phyloP scores from a whole-genome alignment of 2,329 filamentous ascomycete genomes.

The Nigrospora oryzae region DNA sequence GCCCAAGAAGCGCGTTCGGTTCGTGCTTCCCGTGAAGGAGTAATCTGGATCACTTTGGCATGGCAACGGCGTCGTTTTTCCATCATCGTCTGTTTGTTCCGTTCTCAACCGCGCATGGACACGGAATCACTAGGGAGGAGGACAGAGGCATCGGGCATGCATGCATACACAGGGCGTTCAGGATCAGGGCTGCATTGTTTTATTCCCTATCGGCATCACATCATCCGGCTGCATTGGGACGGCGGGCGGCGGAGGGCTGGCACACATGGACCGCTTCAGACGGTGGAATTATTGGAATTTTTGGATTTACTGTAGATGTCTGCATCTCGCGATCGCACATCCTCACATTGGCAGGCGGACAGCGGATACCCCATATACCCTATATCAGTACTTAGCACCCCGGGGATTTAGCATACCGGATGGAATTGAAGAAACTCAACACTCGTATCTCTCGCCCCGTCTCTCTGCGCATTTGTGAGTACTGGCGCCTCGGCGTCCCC shows the following conservation, averaged over 20 bases:
- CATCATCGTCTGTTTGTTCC: not conserved
- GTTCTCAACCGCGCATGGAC: not conserved
- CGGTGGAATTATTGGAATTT: not conserved
- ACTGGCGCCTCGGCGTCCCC: too few relatives aligned
- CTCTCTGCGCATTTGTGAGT: too few relatives aligned
- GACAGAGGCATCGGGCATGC: too few relatives aligned
- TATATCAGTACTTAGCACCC: too few relatives aligned
- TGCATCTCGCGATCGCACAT: not conserved
- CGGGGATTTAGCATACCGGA: too few relatives aligned
- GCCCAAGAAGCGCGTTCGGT: constrained; percentile 48
- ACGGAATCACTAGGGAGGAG: not conserved
- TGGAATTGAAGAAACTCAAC: too few relatives aligned
- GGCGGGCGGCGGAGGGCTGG: not conserved
- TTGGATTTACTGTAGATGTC: not conserved
- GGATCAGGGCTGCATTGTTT: too few relatives aligned
- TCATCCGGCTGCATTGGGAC: not conserved
- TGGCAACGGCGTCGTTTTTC: not conserved
- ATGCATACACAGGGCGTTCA: too few relatives aligned
- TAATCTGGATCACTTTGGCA: constrained; percentile 5
- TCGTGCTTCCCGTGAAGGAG: constrained; percentile 38
- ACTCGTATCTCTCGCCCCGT: too few relatives aligned
- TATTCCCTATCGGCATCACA: not conserved
- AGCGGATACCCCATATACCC: constrained; percentile 2
- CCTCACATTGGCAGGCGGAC: not conserved
- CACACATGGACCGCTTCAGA: not conserved